Base-by-base conservation (phyloP, 306 rosid species). In the Dalbergia cochinchinensis region DNA sequence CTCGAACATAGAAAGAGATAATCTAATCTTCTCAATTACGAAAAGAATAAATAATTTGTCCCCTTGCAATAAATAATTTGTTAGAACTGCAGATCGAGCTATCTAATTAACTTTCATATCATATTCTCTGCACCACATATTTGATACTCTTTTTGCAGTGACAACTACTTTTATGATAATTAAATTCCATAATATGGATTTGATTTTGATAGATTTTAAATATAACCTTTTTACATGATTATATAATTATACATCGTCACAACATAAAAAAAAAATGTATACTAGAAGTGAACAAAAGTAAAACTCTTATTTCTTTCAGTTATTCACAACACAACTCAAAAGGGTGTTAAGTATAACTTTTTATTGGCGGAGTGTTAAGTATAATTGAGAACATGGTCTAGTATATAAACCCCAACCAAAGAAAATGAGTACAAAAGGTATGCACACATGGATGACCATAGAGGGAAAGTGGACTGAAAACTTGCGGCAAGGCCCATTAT, bases 391-490 rank as follows among this genome's bases (percentile, higher is more conserved):
- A 84, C 59, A 39, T 80, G 18, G 9, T 80, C 78, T 42, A 84
- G 62, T 39, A 82, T 5, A 78, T 73, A 84, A 65, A 84, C 84
- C 11, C 86, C 58, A 51, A 82, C 77, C 47, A 89, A 79, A 11
- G 90, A 86, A 20, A 82, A 33, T 14, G 90, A 88, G 60, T 84
- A 89, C 4, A 89, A 73, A 14, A 86, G 55, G 69, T 81, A 88
- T 47, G 91, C 85, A 53, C 81, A 50, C 13, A 82, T 59, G 34
- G 91, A 76, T 67, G 92, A 85, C 95, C 92, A 91, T 14, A 87
- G 65, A 65, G 90, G 87, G 57, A 91, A 85, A 65, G 81, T 85
- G 58, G 59, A 7, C 7, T 83, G 81, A 70, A 80, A 84, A 48
- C 74, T 72, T 18, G 89, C 87, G 54, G 81, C 15, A 7, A 87